A percentile compares a stretch with the other conserved stretches of the same genome.
phyloP scores from a whole-genome alignment of 2,329 filamentous ascomycete genomes.

The Aspergillus latus region DNA sequence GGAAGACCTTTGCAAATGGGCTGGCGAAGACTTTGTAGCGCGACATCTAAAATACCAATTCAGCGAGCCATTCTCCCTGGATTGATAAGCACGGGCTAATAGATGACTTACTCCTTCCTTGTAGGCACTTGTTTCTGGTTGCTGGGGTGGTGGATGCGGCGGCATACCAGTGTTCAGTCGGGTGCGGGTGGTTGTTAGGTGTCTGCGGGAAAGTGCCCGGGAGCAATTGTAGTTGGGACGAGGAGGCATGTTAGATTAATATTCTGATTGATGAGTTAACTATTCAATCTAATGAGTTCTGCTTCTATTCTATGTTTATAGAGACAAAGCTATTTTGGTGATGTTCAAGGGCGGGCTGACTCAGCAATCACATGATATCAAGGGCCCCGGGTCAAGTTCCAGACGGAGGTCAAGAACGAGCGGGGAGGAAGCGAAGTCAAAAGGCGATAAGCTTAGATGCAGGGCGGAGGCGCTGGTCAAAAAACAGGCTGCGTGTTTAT shows the following conservation, averaged over 20 bases:
- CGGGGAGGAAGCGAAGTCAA: conserved; percentile 32
- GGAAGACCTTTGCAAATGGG: conserved; percentile 50
- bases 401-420: conserved; percentile 19
- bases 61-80: background rate
- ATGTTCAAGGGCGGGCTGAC: conserved; percentile 12
- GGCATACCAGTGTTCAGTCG: conserved; percentile 4
- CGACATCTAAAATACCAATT: conserved; percentile 30
- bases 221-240: background rate
- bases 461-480: conserved; percentile 13
- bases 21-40: conserved; percentile 43
- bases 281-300: background rate
- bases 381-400: conserved; percentile 20
- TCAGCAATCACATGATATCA: conserved; percentile 27
- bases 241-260: background rate
- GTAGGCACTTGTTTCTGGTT: conserved; percentile 20
- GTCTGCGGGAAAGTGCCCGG: background rate
- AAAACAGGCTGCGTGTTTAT: background rate
- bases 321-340: background rate
- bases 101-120: conserved; percentile 32
- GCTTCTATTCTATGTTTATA: background rate
- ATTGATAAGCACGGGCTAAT: background rate
- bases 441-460: conserved; percentile 34
- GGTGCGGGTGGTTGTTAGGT: conserved; percentile 17
- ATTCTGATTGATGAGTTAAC: background rate
- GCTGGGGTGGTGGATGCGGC: conserved; percentile 2